Evolutionary conservation across 2,329 filamentous ascomycete species (phyloP).

Genomic region (Neopestalotiopsis clavispora): DNA sequence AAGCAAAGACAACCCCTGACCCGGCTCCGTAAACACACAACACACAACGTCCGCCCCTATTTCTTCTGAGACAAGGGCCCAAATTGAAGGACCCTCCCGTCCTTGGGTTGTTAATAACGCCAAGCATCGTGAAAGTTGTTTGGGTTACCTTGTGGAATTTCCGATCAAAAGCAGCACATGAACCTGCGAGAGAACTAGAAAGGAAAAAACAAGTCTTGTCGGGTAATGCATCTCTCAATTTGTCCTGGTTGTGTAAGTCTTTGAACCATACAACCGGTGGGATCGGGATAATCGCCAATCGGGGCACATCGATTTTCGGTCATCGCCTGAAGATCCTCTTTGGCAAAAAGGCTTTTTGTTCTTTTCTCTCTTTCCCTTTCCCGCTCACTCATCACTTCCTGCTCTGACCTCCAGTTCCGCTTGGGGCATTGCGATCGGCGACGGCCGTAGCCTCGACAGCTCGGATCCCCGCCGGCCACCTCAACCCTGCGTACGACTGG

Average conservation of each 20-base stretch:
- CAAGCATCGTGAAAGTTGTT: background rate
- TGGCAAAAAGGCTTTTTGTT: background rate
- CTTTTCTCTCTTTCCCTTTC: background rate
- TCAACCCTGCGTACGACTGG: background rate
- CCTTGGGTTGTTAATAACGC: background rate
- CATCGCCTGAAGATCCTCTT: background rate
- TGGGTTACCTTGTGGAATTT: background rate
- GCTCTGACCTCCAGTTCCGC: background rate
- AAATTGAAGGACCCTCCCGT: background rate
- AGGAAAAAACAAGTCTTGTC: no score
- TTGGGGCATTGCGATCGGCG: background rate
- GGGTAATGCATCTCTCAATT: background rate
- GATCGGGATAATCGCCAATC: no score
- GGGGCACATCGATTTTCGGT: no score
- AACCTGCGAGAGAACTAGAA: no score
- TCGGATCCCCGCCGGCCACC: background rate
- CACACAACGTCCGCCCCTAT: background rate
- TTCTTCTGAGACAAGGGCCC: conserved; percentile 1
- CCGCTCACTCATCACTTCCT: background rate
- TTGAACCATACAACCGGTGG: background rate
- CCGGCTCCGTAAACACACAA: background rate
- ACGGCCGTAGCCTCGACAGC: background rate
- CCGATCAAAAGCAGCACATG: background rate
- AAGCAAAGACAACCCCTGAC: background rate
- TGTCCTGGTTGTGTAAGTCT: background rate